Evolutionary conservation across 306 rosid genomes (phyloP).

Genomic region (Pyrus bretschneideri): DNA sequence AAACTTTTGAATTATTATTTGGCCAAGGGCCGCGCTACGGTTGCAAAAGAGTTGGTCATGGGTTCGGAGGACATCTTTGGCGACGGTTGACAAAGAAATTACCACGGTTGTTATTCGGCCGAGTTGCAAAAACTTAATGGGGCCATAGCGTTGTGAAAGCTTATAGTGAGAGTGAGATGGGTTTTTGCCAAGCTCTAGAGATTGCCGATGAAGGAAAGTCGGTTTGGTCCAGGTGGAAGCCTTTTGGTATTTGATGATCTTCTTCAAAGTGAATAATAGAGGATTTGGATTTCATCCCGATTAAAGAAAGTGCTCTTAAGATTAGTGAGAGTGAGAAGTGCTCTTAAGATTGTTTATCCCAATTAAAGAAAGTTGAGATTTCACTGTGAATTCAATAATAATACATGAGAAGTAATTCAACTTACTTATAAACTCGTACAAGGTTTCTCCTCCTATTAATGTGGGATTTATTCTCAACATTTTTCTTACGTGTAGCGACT

Average conservation of each 20-base stretch:
- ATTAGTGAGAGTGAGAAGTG: neutral
- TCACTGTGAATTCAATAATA: too few species aligned
- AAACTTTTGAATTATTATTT: too few species aligned
- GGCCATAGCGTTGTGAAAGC: conserved; percentile 31
- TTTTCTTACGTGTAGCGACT: too few species aligned
- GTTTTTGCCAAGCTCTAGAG: conserved; percentile 40
- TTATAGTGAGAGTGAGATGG: conserved; percentile 23
- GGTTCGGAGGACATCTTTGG: conserved; percentile 20
- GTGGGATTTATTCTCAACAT: too few species aligned
- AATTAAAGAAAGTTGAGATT: too few species aligned
- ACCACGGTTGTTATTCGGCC: conserved; percentile 29
- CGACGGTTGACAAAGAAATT: conserved; percentile 16
- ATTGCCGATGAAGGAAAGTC: conserved; percentile 32
- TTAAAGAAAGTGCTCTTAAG: neutral
- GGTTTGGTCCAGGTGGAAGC: conserved; percentile 46
- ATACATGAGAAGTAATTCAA: too few species aligned
- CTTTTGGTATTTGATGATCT: neutral
- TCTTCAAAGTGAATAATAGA: neutral
- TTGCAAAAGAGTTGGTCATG: conserved; percentile 22
- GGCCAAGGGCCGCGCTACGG: neutral
- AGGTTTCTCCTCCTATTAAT: too few species aligned
- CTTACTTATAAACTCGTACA: too few species aligned
- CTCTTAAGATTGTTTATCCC: too few species aligned
- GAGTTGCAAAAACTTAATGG: conserved; percentile 22
- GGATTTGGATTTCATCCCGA: too few species aligned